Evolutionary conservation across 768 basidiomycete genomes (phyloP).

Genomic region (Russula vinacea): DNA sequence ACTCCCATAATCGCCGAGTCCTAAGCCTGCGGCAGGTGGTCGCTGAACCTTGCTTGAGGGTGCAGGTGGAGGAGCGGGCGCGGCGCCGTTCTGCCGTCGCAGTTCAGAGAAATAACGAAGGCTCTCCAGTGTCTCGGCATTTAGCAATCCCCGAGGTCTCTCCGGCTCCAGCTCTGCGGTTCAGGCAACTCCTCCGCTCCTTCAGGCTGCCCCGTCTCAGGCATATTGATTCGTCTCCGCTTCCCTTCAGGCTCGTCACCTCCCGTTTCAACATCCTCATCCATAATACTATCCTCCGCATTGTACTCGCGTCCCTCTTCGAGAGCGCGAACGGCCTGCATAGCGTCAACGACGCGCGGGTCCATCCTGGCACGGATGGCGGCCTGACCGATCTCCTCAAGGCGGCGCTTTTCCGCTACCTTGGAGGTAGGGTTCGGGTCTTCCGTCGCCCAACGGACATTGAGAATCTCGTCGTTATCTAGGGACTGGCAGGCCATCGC

Average conservation of each 20-base stretch:
- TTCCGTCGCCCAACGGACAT: conserved; percentile 98
- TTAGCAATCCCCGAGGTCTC: conserved; percentile 60
- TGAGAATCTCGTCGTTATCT: conserved; percentile 95
- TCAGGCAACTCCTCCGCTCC: conserved; percentile 13
- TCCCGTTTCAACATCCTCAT: conserved; percentile 40
- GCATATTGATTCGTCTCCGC: conserved; percentile 38
- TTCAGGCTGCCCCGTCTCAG: conserved; percentile 27
- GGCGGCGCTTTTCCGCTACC: conserved; percentile 74
- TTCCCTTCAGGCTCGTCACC: conserved; percentile 39
- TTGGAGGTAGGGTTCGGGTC: conserved; percentile 95
- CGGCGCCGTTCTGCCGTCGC: conserved; percentile 57
- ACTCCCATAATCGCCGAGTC: conserved; percentile 75
- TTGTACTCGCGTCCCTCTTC: conserved; percentile 64
- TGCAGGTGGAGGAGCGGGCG: conserved; percentile 29
- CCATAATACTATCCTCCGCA: conserved; percentile 21
- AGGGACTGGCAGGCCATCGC: conserved; percentile 98
- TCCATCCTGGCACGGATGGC: conserved; percentile 86
- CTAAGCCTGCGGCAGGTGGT: conserved; percentile 48
- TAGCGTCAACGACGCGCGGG: conserved; percentile 83
- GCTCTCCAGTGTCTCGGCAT: conserved; percentile 81
- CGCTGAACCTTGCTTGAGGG: conserved; percentile 36
- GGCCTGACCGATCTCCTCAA: conserved; percentile 82
- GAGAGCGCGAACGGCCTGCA: conserved; percentile 78
- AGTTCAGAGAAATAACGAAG: conserved; percentile 90
- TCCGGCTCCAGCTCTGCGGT: conserved; percentile 11